These are phyloP conservation scores for Populus deltoides DNA, from an alignment of 345 rosid species.

Conservation along the genomic window DNA sequence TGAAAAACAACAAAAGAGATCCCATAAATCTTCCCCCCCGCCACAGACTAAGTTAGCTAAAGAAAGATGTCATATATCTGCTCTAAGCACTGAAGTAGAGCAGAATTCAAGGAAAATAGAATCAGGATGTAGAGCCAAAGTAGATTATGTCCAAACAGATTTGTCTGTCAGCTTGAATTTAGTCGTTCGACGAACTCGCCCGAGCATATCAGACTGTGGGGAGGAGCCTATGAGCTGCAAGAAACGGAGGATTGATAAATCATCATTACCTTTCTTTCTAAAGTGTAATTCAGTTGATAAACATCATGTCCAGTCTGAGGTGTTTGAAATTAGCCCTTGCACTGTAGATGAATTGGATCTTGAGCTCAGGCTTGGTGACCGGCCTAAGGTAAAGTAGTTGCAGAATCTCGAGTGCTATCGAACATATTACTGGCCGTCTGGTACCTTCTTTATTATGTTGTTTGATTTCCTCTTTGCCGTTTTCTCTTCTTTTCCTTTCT, in stretches of 20 bases:
- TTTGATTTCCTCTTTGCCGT: slow-evolving; percentile 5
- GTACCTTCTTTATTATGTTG: slow-evolving; percentile 15
- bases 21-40: slow-evolving; percentile 29
- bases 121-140: slow-evolving; percentile 31
- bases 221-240: slow-evolving; percentile 32
- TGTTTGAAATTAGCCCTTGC: slow-evolving; percentile 36
- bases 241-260: slow-evolving; percentile 45
- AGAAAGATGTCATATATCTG: slow-evolving; percentile 23
- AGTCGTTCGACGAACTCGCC: slow-evolving; percentile 40
- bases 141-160: slow-evolving; percentile 44
- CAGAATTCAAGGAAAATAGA: slow-evolving; percentile 33
- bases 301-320: slow-evolving; percentile 36
- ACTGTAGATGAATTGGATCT: slow-evolving; percentile 75
- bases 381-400: slow-evolving; percentile 53
- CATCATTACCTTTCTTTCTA: slow-evolving; percentile 43
- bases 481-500: slow-evolving; percentile 1
- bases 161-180: slow-evolving; percentile 64
- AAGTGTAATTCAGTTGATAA: slow-evolving; percentile 40
- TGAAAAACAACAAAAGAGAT: slow-evolving; percentile 24
- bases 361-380: slow-evolving; percentile 82
- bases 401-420: slow-evolving; percentile 12
- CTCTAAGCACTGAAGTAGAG: slow-evolving; percentile 33
- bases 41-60: slow-evolving; percentile 27
- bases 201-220: slow-evolving; percentile 26
- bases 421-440: slow-evolving; percentile 19